Percentiles rank a stretch among this genome's conserved stretches.
phyloP scores from a whole-genome alignment of 768 basidiomycete species.

The Lactarius hengduanensis region DNA sequence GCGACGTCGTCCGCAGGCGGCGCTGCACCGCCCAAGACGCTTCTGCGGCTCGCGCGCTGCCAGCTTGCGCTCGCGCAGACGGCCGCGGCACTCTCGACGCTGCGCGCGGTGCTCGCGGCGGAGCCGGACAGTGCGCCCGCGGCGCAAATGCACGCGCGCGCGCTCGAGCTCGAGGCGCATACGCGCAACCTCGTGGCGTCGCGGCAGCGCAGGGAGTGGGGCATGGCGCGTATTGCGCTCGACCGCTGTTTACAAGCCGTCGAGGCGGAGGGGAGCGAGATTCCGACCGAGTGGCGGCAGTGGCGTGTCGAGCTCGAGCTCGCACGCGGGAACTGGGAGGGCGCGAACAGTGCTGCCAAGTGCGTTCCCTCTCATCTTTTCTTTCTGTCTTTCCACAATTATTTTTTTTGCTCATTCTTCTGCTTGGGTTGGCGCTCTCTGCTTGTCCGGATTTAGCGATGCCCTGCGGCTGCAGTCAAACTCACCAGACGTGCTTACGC shows the following conservation, averaged over 20 bases:
- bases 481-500: conserved; percentile 74
- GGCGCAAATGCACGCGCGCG: conserved; percentile 55
- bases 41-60: conserved; percentile 79
- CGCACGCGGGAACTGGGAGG: conserved; percentile 66
- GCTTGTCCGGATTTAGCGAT: conserved; percentile 46
- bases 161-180: conserved; percentile 61
- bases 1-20: conserved; percentile 35
- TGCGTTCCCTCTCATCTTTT: conserved; percentile 38
- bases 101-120: conserved; percentile 51
- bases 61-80: conserved; percentile 77
- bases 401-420: not conserved
- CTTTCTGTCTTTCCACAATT: not conserved
- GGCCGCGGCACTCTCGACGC: conserved; percentile 61
- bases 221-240: conserved; percentile 71
- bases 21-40: conserved; percentile 66
- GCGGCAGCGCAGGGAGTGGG: conserved; percentile 65
- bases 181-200: conserved; percentile 62
- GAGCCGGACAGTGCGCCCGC: conserved; percentile 16
- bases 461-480: conserved; percentile 68
- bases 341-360: conserved; percentile 74
- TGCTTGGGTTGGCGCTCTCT: not conserved
- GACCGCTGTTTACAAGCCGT: conserved; percentile 74
- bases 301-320: conserved; percentile 81
- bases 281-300: conserved; percentile 75
- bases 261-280: conserved; percentile 71